phyloP scores from a whole-genome alignment of 2,329 filamentous ascomycete genomes.

The Phoma sp. region DNA sequence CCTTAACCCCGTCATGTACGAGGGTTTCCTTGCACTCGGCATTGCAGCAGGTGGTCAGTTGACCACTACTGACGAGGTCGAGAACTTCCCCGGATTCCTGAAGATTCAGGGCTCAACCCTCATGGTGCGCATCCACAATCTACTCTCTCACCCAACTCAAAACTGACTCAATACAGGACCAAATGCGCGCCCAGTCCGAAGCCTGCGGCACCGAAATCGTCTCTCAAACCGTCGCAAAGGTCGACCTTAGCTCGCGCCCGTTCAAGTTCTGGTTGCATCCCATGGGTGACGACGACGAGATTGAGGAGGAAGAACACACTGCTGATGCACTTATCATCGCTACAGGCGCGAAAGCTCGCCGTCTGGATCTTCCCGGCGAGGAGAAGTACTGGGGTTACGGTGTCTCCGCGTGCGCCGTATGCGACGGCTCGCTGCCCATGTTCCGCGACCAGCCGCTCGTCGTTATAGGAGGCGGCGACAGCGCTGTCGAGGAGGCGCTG shows the following conservation, averaged over 20 bases:
- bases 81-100: conserved; percentile 97
- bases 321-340: conserved; percentile 93
- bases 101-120: conserved; percentile 85
- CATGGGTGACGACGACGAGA: conserved; percentile 79
- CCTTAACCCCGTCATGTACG: conserved; percentile 92
- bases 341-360: conserved; percentile 88
- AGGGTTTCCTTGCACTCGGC: conserved; percentile 97
- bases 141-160: background rate
- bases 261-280: conserved; percentile 82
- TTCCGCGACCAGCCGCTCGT: conserved; percentile 96
- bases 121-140: conserved; percentile 65
- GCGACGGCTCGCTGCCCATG: conserved; percentile 95
- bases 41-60: conserved; percentile 96
- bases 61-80: conserved; percentile 96
- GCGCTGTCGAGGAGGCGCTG: conserved; percentile 94
- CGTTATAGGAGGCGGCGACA: conserved; percentile 96
- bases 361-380: conserved; percentile 84
- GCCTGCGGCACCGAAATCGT: conserved; percentile 93
- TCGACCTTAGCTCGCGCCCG: conserved; percentile 81
- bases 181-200: conserved; percentile 90
- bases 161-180: conserved; percentile 61
- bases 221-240: conserved; percentile 86
- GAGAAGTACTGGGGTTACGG: conserved; percentile 97
- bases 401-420: conserved; percentile 95
- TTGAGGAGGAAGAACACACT: conserved; percentile 75